Evolutionary conservation across 371 early-diverging fungal genomes (phyloP).

Genomic region (Mortierella sp.): DNA sequence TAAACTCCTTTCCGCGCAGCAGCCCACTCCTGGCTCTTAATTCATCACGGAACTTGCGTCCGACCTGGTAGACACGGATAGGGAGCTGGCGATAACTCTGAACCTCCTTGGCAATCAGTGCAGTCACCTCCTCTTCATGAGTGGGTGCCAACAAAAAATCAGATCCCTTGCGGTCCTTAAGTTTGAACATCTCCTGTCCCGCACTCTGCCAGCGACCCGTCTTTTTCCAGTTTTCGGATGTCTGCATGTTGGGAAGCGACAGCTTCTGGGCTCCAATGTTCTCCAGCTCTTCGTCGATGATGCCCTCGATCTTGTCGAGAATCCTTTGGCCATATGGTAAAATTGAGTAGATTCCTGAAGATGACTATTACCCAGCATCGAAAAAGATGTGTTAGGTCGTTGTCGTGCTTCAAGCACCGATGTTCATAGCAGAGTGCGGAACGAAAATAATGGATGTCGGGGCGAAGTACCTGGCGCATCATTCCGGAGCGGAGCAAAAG

Average conservation of each 20-base stretch:
- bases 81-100: constrained; percentile 83
- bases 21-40: constrained; percentile 87
- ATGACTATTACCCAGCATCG: constrained; percentile 61
- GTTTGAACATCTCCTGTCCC: constrained; percentile 83
- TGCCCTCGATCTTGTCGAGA: constrained; percentile 77
- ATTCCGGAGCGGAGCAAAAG: constrained; percentile 53
- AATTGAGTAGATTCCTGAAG: constrained; percentile 86
- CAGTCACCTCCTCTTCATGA: constrained; percentile 94
- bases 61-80: constrained; percentile 91
- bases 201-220: constrained; percentile 85
- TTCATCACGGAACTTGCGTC: constrained; percentile 89
- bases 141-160: constrained; percentile 88
- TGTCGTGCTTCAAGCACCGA: neutral
- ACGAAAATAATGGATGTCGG: neutral
- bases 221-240: constrained; percentile 80
- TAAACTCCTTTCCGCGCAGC: constrained; percentile 88
- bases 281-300: constrained; percentile 87
- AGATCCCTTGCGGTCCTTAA: constrained; percentile 83
- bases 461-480: constrained; percentile 52
- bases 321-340: constrained; percentile 85
- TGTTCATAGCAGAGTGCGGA: neutral
- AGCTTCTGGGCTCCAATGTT: constrained; percentile 83
- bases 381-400: neutral
- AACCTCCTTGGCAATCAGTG: constrained; percentile 76
- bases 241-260: constrained; percentile 76